phyloP scores from a whole-genome alignment of 352 stramenopile genomes.

The Pythium biforme region DNA sequence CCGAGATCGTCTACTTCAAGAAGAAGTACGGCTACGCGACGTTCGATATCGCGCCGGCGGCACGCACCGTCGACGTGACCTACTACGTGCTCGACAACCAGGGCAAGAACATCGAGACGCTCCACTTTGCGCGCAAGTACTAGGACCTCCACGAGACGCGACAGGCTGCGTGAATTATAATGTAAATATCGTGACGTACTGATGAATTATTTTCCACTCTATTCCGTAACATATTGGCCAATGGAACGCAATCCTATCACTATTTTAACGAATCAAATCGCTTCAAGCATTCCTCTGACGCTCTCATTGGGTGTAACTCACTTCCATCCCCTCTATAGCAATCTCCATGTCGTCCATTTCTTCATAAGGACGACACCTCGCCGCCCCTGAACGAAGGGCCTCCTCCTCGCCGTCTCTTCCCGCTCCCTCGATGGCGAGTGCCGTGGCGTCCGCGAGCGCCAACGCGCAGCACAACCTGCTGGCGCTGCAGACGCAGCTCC shows the following conservation, averaged over 20 bases:
- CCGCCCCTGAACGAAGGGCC: no score
- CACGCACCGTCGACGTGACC: conserved; percentile 28
- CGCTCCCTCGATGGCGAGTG: conserved; percentile 4
- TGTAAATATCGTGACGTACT: neutral
- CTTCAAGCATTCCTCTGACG: neutral
- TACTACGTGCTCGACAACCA: conserved; percentile 40
- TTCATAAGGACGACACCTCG: no score
- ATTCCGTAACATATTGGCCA: no score
- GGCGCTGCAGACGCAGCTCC: conserved; percentile 57
- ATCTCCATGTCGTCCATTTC: no score
- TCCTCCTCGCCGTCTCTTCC: neutral
- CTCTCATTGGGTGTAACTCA: neutral
- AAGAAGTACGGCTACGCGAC: conserved; percentile 39
- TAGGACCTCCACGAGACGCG: no score
- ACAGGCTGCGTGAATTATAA: conserved; percentile 4
- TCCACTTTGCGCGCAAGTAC: conserved; percentile 30
- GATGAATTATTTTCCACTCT: no score
- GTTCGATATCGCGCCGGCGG: conserved; percentile 32
- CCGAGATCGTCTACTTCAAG: conserved; percentile 34
- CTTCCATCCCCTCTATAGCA: no score
- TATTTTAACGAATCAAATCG: conserved; percentile 1
- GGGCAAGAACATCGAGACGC: conserved; percentile 32
- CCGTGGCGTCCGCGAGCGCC: conserved; percentile 19
- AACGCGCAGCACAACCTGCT: conserved; percentile 66
- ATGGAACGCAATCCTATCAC: no score